phyloP scores from a whole-genome alignment of 192 early-diverging fungal genomes.

The Glomus cerebriforme region DNA sequence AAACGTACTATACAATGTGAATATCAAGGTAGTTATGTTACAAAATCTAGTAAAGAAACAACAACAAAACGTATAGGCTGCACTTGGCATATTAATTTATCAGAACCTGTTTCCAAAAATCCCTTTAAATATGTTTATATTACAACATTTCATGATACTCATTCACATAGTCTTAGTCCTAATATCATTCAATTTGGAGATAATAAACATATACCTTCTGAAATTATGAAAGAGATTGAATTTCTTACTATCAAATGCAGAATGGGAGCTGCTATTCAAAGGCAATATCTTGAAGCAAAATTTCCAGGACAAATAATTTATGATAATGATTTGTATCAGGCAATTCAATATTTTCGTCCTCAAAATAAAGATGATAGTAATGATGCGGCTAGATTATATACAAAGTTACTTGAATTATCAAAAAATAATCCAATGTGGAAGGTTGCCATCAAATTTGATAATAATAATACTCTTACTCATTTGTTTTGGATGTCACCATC shows the following conservation, averaged over 20 bases:
- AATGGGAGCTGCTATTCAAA: background rate
- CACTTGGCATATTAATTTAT: too few relatives aligned
- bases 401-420: background rate
- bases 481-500: background rate
- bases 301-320: background rate
- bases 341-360: background rate
- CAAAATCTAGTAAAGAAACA: too few relatives aligned
- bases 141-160: too few relatives aligned
- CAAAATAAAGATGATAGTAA: background rate
- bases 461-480: background rate
- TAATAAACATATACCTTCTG: background rate
- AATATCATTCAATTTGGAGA: background rate
- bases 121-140: too few relatives aligned
- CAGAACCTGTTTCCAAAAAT: too few relatives aligned
- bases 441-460: background rate
- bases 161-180: too few relatives aligned
- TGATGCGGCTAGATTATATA: background rate
- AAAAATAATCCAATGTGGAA: conserved; percentile 9
- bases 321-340: background rate
- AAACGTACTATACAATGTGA: too few relatives aligned
- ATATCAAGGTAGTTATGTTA: too few relatives aligned
- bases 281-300: background rate
- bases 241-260: background rate
- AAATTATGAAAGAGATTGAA: background rate
- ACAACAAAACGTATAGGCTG: too few relatives aligned